Percentiles rank a stretch among this genome's conserved stretches.
phyloP scores from a whole-genome alignment of 345 rosid genomes.

The Isatis tinctoria region DNA sequence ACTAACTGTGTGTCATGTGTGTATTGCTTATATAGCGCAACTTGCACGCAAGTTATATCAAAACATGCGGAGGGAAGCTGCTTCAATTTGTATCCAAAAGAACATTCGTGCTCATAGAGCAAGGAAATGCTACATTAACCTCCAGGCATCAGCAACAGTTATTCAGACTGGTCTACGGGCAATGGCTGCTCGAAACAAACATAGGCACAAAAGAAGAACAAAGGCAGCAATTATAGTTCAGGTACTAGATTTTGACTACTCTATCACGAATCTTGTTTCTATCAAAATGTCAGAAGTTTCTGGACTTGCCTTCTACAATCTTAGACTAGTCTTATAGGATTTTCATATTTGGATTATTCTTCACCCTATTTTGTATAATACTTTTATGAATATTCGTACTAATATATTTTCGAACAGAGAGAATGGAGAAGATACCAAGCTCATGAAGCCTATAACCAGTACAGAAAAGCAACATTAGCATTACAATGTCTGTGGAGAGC shows the following conservation, averaged over 20 bases:
- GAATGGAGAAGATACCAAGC: conserved; percentile 51
- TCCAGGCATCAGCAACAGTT: conserved; percentile 41
- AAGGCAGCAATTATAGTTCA: conserved; percentile 56
- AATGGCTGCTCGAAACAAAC: conserved; percentile 51
- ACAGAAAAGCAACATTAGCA: conserved; percentile 44
- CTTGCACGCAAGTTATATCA: conserved; percentile 57
- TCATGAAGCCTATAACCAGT: conserved; percentile 39
- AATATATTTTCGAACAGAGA: conserved; percentile 37
- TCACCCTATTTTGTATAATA: not conserved
- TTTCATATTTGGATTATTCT: not conserved
- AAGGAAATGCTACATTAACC: conserved; percentile 39
- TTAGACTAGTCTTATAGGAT: not conserved
- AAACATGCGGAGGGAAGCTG: conserved; percentile 52
- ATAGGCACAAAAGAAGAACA: conserved; percentile 49
- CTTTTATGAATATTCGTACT: not conserved
- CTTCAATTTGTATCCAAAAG: conserved; percentile 46
- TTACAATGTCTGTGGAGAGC: conserved; percentile 62
- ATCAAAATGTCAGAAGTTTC: not conserved
- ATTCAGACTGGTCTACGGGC: conserved; percentile 61
- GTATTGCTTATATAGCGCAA: conserved; percentile 38
- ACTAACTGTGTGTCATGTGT: conserved; percentile 6
- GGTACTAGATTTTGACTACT: conserved; percentile 31
- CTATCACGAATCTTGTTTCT: not conserved
- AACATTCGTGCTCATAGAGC: conserved; percentile 40
- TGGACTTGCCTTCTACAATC: not conserved